Evolutionary conservation across 2,329 filamentous ascomycete genomes (phyloP).

Genomic region (Periconia sp.): DNA sequence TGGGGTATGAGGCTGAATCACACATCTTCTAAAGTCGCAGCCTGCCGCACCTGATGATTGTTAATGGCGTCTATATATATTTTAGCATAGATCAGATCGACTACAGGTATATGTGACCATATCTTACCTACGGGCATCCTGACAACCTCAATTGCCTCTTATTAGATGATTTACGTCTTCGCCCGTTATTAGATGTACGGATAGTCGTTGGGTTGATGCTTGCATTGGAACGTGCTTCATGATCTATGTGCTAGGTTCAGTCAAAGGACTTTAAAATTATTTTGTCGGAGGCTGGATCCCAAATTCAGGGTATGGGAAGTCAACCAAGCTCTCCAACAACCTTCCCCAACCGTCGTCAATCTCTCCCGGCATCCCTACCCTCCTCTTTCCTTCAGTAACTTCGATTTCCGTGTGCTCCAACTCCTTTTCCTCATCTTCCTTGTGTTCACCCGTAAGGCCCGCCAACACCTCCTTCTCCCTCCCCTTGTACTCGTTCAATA

Average conservation of each 20-base stretch:
- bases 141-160: too few relatives aligned
- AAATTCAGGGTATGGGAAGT: conserved; percentile 66
- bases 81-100: too few relatives aligned
- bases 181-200: too few relatives aligned
- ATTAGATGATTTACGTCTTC: too few relatives aligned
- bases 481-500: conserved; percentile 77
- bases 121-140: too few relatives aligned
- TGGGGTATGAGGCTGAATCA: too few relatives aligned
- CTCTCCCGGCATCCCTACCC: conserved; percentile 57
- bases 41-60: too few relatives aligned
- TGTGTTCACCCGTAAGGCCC: conserved; percentile 75
- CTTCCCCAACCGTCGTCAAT: conserved; percentile 67
- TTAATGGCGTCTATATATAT: too few relatives aligned
- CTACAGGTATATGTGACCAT: too few relatives aligned
- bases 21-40: too few relatives aligned
- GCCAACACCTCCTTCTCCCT: conserved; percentile 83
- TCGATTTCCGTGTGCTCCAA: conserved; percentile 44
- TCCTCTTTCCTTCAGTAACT: conserved; percentile 45
- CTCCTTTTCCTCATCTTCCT: conserved; percentile 57
- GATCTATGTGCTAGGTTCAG: neutral
- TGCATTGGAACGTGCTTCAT: too few relatives aligned
- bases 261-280: neutral
- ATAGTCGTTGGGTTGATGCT: too few relatives aligned
- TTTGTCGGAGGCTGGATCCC: conserved; percentile 53
- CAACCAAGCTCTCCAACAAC: conserved; percentile 59